phyloP scores from a whole-genome alignment of 495 filamentous ascomycete species.

The Penicillium dipodomyicola region DNA sequence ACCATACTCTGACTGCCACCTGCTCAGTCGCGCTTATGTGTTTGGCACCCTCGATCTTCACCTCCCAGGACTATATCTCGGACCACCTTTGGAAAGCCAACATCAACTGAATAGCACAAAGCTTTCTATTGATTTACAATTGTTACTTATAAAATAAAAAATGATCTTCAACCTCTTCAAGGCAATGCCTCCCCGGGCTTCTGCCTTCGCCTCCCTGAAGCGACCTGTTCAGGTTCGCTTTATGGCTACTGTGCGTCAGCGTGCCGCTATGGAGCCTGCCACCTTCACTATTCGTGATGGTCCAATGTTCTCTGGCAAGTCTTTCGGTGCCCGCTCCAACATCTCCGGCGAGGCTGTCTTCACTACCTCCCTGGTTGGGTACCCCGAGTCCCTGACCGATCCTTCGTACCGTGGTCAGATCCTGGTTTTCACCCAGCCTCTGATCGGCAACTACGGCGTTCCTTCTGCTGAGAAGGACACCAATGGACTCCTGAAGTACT shows the following conservation, averaged over 20 bases:
- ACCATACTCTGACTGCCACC: conserved; percentile 39
- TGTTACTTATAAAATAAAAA: conserved; percentile 30
- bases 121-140: conserved; percentile 13
- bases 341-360: conserved; percentile 93
- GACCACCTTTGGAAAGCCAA: conserved; percentile 99
- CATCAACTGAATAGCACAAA: conserved; percentile 59
- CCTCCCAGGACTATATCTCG: conserved; percentile 99
- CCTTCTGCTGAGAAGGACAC: conserved; percentile 74
- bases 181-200: conserved; percentile 52
- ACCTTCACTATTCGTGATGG: conserved; percentile 96
- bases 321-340: conserved; percentile 88
- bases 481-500: conserved; percentile 82
- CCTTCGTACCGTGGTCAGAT: conserved; percentile 99
- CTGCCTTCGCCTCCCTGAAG: conserved; percentile 52
- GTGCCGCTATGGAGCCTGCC: conserved; percentile 69
- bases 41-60: conserved; percentile 89
- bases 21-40: conserved; percentile 77
- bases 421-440: conserved; percentile 95
- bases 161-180: conserved; percentile 72
- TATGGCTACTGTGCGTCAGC: conserved; percentile 69
- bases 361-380: conserved; percentile 89
- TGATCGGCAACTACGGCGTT: conserved; percentile 98
- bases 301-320: conserved; percentile 89
- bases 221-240: conserved; percentile 54
- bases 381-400: conserved; percentile 97